Base-by-base conservation (phyloP, 192 early-diverging fungal genomes). In the Backusella westeae region DNA sequence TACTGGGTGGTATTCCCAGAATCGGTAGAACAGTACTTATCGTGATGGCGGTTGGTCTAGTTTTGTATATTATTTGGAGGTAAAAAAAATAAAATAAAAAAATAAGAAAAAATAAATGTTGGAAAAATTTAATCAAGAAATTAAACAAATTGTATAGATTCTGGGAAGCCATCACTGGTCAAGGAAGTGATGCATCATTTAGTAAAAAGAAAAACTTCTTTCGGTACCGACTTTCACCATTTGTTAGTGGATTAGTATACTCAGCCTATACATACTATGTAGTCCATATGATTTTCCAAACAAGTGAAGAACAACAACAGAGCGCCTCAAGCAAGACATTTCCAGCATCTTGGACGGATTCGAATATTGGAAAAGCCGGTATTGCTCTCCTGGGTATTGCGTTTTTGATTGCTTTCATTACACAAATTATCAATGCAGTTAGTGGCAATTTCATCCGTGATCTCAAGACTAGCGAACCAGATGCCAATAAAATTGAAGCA, bases 221-320 rank as follows among this genome's bases (percentile, higher is more conserved):
- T 68, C 73, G 79, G 21, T 87, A 77, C 63, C 79, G 86, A 23
- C 76, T 87, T 6, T 77, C 79, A 34, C 86, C 86, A 2, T 80
- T 87, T 68, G 86, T 87, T 10, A 81, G 79, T 14, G 84, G 80
- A 34, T 73, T 71, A 56, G 86, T 87, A 12, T 87, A 87, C 77
- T 66, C 77, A 35, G 85, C 83, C n/a, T 86, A 86, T 63, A 71
- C 75, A 15, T 78, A 76, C 34, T 86, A 82, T 65, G 75, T 86
- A 3, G 73, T 86, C 10, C 78, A 76, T 34, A 84, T 84, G 71
- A 79, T 84, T 6, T 75, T 80, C 65, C 82, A 81, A 38, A 75
- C 74, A 35, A 35, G 15, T 3, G 73, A 74, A 59, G 44, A 72
- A 69, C 75, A 74, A 73, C 79, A 77, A 66, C 68, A 38, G 52